Evolutionary conservation across 306 rosid genomes (phyloP), one percentile per base, ranked within the genome.

Genomic region (Acmispon strigosus): DNA sequence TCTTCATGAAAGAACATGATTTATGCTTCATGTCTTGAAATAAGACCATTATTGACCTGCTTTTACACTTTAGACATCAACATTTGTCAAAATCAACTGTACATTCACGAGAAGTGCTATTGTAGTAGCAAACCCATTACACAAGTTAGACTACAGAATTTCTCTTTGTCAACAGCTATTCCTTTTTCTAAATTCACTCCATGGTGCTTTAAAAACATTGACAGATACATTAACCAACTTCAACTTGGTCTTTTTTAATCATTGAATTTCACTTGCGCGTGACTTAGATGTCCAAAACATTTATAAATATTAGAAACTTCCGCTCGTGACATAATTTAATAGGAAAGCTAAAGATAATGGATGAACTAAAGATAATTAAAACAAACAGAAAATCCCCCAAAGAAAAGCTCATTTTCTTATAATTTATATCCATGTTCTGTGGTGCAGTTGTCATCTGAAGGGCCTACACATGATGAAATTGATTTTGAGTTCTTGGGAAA

Each of bases 381-480:
- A 37, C 16, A 22, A 14, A 17, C 3, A 62, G 62, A 39, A 60
- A 24, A 20, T 34, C 47, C 14, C 50, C 39, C 11, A 59, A 58
- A 75, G 37, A 44, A 13, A 65, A 37, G 12, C 14, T 53, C 19
- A 6, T 34, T 66, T 41, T 32, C 6, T 29, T 54, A n/a, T n/a
- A n/a, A n/a, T n/a, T n/a, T n/a, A 0, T 48, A 49, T 61, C 44
- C 16, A 76, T 70, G 63, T 71, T 37, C 0, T 55, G 27, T 27
- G 39, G 14, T 57, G 76, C 88, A 92, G 96, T 62, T 92, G 59
- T 92, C 98, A 37, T 89, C 98, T 14, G 74, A 83, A 62, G 88
- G 88, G 37, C 45, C 80, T 49, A 64, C 70, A 18, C 88, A 84
- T 14, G 86, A 84, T 39, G 86, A 84, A 72, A 78, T 84, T 72